Percentiles rank a stretch among this genome's conserved stretches.
These are phyloP conservation scores for Noccaea bulbosa DNA, from an alignment of 345 rosid genomes.

Conservation along the genomic window DNA sequence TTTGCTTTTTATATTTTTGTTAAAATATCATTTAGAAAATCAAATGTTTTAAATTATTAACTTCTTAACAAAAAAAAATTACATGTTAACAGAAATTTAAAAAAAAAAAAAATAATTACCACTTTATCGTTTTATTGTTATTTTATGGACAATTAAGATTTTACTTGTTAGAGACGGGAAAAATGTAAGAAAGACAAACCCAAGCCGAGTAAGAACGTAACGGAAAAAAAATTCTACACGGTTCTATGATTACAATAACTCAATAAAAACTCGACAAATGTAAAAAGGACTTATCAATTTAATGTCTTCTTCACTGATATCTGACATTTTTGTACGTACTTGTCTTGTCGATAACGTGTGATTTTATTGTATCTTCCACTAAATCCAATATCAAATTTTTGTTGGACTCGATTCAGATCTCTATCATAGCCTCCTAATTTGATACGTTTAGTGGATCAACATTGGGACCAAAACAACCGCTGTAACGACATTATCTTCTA, in stretches of 20 bases:
- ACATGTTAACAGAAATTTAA: neutral
- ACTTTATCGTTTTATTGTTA: neutral
- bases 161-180: neutral
- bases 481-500: neutral
- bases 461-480: conserved; percentile 1
- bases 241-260: conserved; percentile 4
- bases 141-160: neutral
- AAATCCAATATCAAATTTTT: neutral
- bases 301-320: neutral
- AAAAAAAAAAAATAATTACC: neutral
- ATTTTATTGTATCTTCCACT: conserved; percentile 6
- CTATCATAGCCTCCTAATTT: neutral
- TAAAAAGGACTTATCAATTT: neutral
- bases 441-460: neutral
- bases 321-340: neutral
- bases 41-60: too few relatives aligned
- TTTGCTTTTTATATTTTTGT: too few relatives aligned
- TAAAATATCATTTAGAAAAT: too few relatives aligned
- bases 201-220: neutral
- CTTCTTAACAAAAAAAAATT: neutral
- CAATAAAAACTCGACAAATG: conserved; percentile 7
- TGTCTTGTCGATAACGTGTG: neutral
- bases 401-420: neutral
- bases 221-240: conserved; percentile 26
- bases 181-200: neutral